phyloP scores from a whole-genome alignment of 1,284 basidiomycete genomes.

The Ganoderma lingzhi region DNA sequence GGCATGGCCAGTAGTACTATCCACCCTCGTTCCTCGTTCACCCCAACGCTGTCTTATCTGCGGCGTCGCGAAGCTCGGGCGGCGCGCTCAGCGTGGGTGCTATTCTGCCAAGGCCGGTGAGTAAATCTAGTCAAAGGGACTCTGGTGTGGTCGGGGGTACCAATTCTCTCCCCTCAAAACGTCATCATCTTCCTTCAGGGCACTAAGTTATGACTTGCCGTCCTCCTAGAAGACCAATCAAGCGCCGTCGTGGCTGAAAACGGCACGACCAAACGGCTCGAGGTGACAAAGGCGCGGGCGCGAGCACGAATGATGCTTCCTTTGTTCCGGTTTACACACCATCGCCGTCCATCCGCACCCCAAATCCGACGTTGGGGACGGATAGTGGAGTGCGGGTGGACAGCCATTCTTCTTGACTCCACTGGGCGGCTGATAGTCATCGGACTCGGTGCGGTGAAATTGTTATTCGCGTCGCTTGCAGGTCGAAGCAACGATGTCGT shows the following conservation, averaged over 20 bases:
- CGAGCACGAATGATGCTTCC: not conserved
- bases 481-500: not conserved
- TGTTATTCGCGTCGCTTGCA: not conserved
- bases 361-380: conserved; percentile 4
- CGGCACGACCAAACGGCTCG: not conserved
- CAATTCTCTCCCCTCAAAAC: conserved; percentile 10
- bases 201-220: not conserved
- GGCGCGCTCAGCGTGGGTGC: conserved; percentile 4
- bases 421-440: conserved; percentile 19
- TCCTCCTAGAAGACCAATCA: not conserved
- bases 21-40: conserved; percentile 1
- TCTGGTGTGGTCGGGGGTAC: conserved; percentile 1
- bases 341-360: not conserved
- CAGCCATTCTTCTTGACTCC: conserved; percentile 9
- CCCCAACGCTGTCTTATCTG: conserved; percentile 1
- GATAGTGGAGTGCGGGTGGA: not conserved
- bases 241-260: not conserved
- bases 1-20: not conserved
- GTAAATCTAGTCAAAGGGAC: not conserved
- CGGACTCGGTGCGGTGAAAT: not conserved
- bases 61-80: not conserved
- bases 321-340: not conserved
- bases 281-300: not conserved
- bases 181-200: conserved; percentile 8
- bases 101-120: not conserved